These are phyloP conservation scores for Erodium maritimum DNA, from an alignment of 345 rosid species.

Conservation along the genomic window DNA sequence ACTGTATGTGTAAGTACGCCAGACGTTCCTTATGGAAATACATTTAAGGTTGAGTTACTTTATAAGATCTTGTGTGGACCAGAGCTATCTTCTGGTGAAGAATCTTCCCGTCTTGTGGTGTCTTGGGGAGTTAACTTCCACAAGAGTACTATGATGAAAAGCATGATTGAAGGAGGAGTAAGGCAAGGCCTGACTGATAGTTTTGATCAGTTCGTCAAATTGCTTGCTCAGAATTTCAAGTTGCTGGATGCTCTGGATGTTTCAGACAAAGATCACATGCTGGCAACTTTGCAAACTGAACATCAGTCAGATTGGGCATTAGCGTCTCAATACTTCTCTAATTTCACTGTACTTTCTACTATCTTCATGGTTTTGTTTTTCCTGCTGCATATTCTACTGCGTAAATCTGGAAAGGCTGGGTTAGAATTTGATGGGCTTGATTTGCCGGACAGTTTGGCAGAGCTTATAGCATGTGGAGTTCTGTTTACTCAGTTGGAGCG, in stretches of 20 bases:
- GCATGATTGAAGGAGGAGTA: slow-evolving; percentile 82
- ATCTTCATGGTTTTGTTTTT: slow-evolving; percentile 40
- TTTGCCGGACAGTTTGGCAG: slow-evolving; percentile 86
- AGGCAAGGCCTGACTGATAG: slow-evolving; percentile 69
- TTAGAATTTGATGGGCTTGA: slow-evolving; percentile 62
- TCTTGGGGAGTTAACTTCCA: slow-evolving; percentile 66
- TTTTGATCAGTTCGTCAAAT: slow-evolving; percentile 45
- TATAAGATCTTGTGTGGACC: slow-evolving; percentile 64
- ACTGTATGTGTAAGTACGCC: slow-evolving; percentile 53
- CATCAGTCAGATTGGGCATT: slow-evolving; percentile 53
- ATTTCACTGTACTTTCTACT: slow-evolving; percentile 49
- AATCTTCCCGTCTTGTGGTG: slow-evolving; percentile 42
- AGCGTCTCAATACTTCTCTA: slow-evolving; percentile 51
- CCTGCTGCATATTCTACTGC: slow-evolving; percentile 40
- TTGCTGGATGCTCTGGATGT: slow-evolving; percentile 22
- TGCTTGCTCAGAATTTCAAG: slow-evolving; percentile 45
- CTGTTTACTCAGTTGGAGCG: slow-evolving; percentile 51
- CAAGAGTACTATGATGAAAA: slow-evolving; percentile 62
- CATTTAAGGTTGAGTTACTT: slow-evolving; percentile 56
- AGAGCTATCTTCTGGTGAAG: slow-evolving; percentile 34
- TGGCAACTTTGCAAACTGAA: slow-evolving; percentile 52
- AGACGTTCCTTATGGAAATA: slow-evolving; percentile 70
- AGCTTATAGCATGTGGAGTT: slow-evolving; percentile 47
- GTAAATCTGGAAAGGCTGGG: slow-evolving; percentile 44
- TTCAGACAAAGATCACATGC: slow-evolving; percentile 36